Conservation (phyloP, 164 flowering plant genomes). For the Dillenia turbinata region DNA sequence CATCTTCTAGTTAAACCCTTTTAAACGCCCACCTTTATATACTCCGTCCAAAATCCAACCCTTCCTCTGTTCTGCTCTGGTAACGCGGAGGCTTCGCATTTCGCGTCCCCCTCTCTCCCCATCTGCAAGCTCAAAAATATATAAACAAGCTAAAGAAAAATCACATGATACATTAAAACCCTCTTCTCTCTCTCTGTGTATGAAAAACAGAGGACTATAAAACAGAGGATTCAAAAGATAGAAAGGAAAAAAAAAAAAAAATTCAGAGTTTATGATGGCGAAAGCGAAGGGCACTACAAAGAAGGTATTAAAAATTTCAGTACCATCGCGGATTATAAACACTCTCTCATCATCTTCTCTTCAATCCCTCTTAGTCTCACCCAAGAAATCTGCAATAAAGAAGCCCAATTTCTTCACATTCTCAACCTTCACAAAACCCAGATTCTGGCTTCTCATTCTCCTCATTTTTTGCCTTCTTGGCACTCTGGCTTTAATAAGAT, state of each 20-base stretch:
- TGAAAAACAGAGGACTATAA: background rate
- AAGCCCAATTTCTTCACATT: slow-evolving; percentile 10
- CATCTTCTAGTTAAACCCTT: too few species aligned
- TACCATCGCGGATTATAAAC: slow-evolving; percentile 43
- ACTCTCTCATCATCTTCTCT: slow-evolving; percentile 46
- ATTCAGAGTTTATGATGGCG: slow-evolving; percentile 35
- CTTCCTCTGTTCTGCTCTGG: too few species aligned
- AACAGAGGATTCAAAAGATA: too few species aligned
- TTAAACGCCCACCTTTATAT: too few species aligned
- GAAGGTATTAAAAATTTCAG: slow-evolving; percentile 45
- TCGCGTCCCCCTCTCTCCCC: slow-evolving; percentile 21
- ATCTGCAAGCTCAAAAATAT: slow-evolving; percentile 7
- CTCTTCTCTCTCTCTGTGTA: background rate
- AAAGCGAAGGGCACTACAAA: slow-evolving; percentile 22
- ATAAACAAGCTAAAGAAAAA: background rate
- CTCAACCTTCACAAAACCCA: slow-evolving; percentile 26
- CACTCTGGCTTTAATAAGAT: slow-evolving; percentile 33
- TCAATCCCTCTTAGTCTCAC: slow-evolving; percentile 33
- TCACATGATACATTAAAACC: background rate
- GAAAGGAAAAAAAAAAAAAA: too few species aligned
- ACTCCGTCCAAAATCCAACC: too few species aligned
- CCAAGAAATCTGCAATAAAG: slow-evolving; percentile 29
- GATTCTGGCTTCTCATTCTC: slow-evolving; percentile 35
- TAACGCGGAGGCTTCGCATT: slow-evolving; percentile 21
- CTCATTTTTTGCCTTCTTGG: slow-evolving; percentile 49